Base-by-base conservation (phyloP, 2,329 filamentous ascomycete species). In the Torrubiellomyces zombiae region DNA sequence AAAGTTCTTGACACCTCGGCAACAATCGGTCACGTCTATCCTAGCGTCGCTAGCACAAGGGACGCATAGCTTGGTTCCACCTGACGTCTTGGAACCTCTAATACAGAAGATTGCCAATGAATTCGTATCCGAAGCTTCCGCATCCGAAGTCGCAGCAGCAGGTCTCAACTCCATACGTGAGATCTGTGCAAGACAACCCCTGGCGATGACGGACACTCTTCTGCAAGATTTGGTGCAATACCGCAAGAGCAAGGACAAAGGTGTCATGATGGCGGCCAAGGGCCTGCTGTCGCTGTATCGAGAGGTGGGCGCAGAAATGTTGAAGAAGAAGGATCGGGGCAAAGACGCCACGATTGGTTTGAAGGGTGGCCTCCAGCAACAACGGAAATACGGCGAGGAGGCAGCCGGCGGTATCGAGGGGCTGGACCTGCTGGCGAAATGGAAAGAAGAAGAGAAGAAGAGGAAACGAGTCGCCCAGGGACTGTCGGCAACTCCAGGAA, bases 251-350 rank as follows among this genome's bases (percentile, higher is more conserved):
- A 98, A 98, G 47, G 89, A 98, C 45, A 98, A 95, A 59, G 85
- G 86, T 31, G 80, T 89, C n/a, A 85, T 92, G 68, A 95, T 98
- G 89, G 89, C 89, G 6, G 83, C 86, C 9, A 86, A 89, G 48
- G 86, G 89, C 34, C 59, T 98, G 6, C 60, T 98, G 20, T 82
- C 81, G 14, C 61, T 98, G 5, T 98, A 92, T 57, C 66, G 89
- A 38, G 85, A 95, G 44, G 78, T 93, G 9, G 83, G 77, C 18
- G 81, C 89, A 0, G 80, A 92, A 37, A 67, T 95, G 55, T 58
- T 98, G 31, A 77, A 76, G 51, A 91, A 82, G 60, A 72, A 78
- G 43, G 89, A 94, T 45, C 71, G 89, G 39, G 89, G 89, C 40
- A 92, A 92, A 57, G 74, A 83, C 26, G 89, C 89, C 9, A 72